Evolutionary conservation across 371 early-diverging fungal species (phyloP), one percentile per base, ranked within the genome.

Genomic region (Chytridiales sp.): DNA sequence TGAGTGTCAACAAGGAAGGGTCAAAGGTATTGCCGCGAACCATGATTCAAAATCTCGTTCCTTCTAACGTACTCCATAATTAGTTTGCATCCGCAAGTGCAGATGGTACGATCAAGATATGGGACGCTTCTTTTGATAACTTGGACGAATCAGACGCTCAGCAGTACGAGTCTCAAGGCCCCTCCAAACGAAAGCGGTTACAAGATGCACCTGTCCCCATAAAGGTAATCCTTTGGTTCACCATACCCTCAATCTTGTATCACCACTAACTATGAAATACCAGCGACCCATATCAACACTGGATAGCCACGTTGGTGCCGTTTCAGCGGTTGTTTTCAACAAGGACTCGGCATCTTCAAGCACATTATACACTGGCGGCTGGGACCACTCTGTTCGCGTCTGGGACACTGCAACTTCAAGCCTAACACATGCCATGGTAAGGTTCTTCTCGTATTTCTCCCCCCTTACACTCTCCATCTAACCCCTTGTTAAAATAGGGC

Each of bases 341-440:
- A 59, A 60, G 21, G 68, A 78, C 26, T 61, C 76, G 13, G 47
- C 27, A 36, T 15, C 43, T 44, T 77, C 81, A 48, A 75, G 73
- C 57, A 73, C 69, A 36, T 58, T 93, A 53, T 94, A 84, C 72
- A 84, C 87, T 41, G 94, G 90, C 70, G 93, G 95, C 52, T 89
- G 88, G 87, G 97, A 97, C 77, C 95, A 95, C 67, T 86, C 93
- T 35, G 82, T 95, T 38, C 81, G 95, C 48, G 72, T 83, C 4
- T 97, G 97, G 96, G 92, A 96, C 67, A 68, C 93, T 43, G 87
- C 85, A 42, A 75, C 82, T 38, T 83, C 83, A 51, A 80, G 85
- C 38, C 91, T 90, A 59, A 60, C 85, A 42, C 59, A 78, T 4
- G 90, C 94, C 42, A 90, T 88, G 82, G 86, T 89, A 58, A 21